phyloP scores from a whole-genome alignment of 495 filamentous ascomycete species.

The Penicillium cinerascens region DNA sequence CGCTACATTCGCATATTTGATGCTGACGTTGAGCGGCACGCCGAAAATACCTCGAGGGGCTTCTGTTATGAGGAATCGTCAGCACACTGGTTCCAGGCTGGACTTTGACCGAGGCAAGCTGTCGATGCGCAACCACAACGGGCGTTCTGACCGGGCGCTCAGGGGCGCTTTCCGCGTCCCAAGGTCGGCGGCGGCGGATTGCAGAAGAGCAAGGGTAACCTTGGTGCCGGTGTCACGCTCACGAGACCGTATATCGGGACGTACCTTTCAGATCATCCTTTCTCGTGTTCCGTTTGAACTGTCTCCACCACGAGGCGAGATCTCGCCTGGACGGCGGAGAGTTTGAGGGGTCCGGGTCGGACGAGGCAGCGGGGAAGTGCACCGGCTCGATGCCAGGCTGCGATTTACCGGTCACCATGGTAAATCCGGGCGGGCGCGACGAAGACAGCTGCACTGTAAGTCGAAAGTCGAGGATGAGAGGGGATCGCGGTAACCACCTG shows the following conservation, averaged over 20 bases:
- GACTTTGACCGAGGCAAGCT: background rate
- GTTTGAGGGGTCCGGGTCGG: slow-evolving; percentile 31
- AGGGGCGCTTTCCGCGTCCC: background rate
- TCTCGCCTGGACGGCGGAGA: slow-evolving; percentile 75
- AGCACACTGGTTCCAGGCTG: background rate
- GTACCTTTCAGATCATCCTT: slow-evolving; percentile 78
- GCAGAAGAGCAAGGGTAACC: background rate
- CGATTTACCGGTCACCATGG: slow-evolving; percentile 46
- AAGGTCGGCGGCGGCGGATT: background rate
- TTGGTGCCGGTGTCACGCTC: background rate
- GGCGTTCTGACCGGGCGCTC: background rate
- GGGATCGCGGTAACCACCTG: slow-evolving; percentile 20
- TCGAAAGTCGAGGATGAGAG: background rate
- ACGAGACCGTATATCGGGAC: slow-evolving; percentile 5
- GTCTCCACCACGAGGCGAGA: slow-evolving; percentile 87
- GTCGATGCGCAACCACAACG: background rate
- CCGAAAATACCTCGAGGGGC: slow-evolving; percentile 74
- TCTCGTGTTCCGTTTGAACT: slow-evolving; percentile 71
- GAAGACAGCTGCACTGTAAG: slow-evolving; percentile 1
- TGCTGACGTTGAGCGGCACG: slow-evolving; percentile 89
- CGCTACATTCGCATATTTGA: slow-evolving; percentile 97
- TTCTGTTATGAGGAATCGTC: slow-evolving; percentile 13
- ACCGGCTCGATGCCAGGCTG: slow-evolving; percentile 36
- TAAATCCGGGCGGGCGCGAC: slow-evolving; percentile 16
- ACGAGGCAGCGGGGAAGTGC: slow-evolving; percentile 31